Percentiles rank a stretch among this genome's conserved stretches.
phyloP scores from a whole-genome alignment of 768 basidiomycete species.

The Suillus plorans region DNA sequence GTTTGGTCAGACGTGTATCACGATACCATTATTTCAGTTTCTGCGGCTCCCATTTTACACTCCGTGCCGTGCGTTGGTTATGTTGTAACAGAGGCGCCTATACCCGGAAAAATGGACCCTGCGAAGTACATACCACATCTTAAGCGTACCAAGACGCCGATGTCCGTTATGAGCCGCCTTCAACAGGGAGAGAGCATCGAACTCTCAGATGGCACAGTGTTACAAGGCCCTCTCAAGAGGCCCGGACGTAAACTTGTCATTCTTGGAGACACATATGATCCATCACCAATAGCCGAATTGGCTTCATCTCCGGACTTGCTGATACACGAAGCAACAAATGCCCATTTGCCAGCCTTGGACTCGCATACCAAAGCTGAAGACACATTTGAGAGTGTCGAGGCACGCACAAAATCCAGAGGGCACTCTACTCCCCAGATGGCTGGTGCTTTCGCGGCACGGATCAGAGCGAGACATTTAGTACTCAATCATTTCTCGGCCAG shows the following conservation, averaged over 20 bases:
- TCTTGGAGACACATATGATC: conserved; percentile 84
- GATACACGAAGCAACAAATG: conserved; percentile 90
- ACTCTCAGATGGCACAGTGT: conserved; percentile 69
- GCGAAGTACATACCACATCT: conserved; percentile 65
- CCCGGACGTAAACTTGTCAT: conserved; percentile 77
- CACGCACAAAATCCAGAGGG: conserved; percentile 69
- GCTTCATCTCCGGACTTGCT: conserved; percentile 70
- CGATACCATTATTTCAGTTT: conserved; percentile 57
- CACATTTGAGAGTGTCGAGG: conserved; percentile 60
- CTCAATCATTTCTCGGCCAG: conserved; percentile 87
- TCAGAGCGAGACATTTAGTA: conserved; percentile 60
- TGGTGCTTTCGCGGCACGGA: conserved; percentile 69
- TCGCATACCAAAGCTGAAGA: conserved; percentile 57
- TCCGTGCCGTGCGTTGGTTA: conserved; percentile 83
- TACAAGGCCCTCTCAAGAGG: conserved; percentile 64
- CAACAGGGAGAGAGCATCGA: conserved; percentile 63
- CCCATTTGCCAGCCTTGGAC: conserved; percentile 70
- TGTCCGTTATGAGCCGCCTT: conserved; percentile 64
- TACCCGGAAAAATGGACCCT: conserved; percentile 78
- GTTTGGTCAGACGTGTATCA: conserved; percentile 67
- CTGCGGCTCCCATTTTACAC: conserved; percentile 77
- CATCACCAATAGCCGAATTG: conserved; percentile 59
- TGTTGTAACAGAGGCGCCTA: conserved; percentile 65
- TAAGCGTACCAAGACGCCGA: conserved; percentile 66
- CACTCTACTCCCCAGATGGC: conserved; percentile 95